A percentile compares a stretch with the other conserved stretches of the same genome.
Evolutionary conservation across 768 basidiomycete genomes (phyloP).

Genomic region (Mycena pura): DNA sequence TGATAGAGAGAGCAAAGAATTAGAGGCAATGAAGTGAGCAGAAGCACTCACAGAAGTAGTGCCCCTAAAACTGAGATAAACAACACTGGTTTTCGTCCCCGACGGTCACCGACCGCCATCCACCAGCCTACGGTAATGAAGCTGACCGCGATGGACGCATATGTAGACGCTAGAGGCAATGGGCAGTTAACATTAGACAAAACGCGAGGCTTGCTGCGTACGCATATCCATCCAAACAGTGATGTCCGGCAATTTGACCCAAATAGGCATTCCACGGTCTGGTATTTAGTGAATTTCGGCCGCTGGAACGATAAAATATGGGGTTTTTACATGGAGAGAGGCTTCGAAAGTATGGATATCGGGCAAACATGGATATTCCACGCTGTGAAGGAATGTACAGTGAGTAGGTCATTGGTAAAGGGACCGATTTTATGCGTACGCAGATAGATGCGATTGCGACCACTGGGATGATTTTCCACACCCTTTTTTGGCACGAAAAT

Average conservation of each 20-base stretch:
- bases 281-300: not conserved
- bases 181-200: not conserved
- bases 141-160: not conserved
- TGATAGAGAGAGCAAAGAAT: not conserved
- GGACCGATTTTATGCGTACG: not conserved
- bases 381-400: not conserved
- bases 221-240: constrained; percentile 3
- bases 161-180: not conserved
- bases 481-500: not conserved
- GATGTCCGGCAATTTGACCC: constrained; percentile 5
- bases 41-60: not conserved
- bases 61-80: constrained; percentile 4
- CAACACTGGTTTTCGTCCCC: constrained; percentile 5
- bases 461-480: not conserved
- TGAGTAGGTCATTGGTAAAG: not conserved
- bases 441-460: constrained; percentile 8
- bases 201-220: no score
- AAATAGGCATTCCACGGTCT: not conserved
- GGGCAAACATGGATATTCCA: constrained; percentile 14
- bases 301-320: not conserved
- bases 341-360: not conserved
- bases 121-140: constrained; percentile 16
- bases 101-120: constrained; percentile 6
- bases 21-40: not conserved
- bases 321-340: not conserved